Conservation (phyloP, 352 stramenopile genomes). For the Peronospora belbahrii region DNA sequence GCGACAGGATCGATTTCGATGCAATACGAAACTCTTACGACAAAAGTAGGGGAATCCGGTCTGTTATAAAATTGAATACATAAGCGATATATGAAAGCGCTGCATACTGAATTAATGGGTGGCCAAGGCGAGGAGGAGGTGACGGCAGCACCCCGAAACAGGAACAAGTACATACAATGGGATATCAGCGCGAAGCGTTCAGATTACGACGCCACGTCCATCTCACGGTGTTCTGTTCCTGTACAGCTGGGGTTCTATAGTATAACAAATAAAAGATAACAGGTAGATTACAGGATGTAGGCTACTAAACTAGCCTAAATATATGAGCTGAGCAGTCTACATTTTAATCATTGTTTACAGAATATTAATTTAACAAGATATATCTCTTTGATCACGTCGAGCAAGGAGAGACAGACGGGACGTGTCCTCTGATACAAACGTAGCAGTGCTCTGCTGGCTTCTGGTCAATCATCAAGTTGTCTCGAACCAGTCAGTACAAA, state of each 20-base stretch:
- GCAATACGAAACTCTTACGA: background rate
- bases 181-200: constrained; percentile 16
- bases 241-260: constrained; percentile 17
- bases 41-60: no score
- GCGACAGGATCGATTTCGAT: background rate
- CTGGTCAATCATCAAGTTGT: constrained; percentile 19
- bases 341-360: constrained; percentile 1
- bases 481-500: constrained; percentile 10
- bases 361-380: background rate
- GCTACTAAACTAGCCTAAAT: background rate
- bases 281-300: constrained; percentile 2
- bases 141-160: no score
- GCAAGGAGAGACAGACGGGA: constrained; percentile 14
- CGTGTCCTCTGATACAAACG: constrained; percentile 18
- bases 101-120: no score
- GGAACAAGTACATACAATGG: no score
- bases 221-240: constrained; percentile 7
- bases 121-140: no score
- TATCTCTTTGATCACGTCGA: constrained; percentile 16
- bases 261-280: constrained; percentile 11
- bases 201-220: constrained; percentile 19
- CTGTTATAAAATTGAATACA: no score
- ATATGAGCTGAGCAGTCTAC: background rate
- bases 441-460: background rate
- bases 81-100: background rate